Evolutionary conservation across 306 rosid species (phyloP).

Genomic region (Chamaecrista fasciculata): DNA sequence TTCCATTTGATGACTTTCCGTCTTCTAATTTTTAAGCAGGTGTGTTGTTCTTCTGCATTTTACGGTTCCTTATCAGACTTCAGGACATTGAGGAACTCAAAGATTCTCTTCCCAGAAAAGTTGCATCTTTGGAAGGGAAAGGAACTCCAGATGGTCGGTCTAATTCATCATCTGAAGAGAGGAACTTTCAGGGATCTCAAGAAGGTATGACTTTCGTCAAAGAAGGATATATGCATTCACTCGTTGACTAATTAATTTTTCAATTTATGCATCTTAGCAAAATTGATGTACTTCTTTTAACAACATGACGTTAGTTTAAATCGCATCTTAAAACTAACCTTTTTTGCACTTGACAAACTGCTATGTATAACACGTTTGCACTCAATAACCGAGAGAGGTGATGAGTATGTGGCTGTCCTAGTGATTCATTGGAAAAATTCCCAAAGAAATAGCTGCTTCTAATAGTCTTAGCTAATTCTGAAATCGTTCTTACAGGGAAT

Average conservation of each 20-base stretch:
- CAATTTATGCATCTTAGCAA: background rate
- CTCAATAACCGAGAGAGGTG: constrained; percentile 1
- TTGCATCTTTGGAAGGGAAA: constrained; percentile 34
- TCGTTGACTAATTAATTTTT: constrained; percentile 24
- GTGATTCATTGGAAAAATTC: constrained; percentile 4
- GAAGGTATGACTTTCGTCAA: constrained; percentile 46
- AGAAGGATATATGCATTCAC: constrained; percentile 23
- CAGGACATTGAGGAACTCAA: constrained; percentile 49
- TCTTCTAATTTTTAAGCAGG: constrained; percentile 29
- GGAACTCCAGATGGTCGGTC: constrained; percentile 43
- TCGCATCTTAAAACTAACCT: background rate
- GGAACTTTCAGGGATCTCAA: constrained; percentile 35
- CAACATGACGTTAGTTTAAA: background rate
- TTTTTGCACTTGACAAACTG: background rate
- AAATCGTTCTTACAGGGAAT: constrained; percentile 23
- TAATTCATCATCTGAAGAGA: constrained; percentile 59
- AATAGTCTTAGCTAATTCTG: background rate
- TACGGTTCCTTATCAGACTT: constrained; percentile 56
- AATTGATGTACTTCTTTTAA: background rate
- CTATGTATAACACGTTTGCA: background rate
- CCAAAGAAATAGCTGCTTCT: background rate
- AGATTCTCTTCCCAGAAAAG: constrained; percentile 40
- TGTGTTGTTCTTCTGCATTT: constrained; percentile 31
- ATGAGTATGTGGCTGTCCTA: constrained; percentile 12
- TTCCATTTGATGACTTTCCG: constrained; percentile 26